Evolutionary conservation across 495 filamentous ascomycete genomes (phyloP).

Genomic region (Achaetomiella virescens): DNA sequence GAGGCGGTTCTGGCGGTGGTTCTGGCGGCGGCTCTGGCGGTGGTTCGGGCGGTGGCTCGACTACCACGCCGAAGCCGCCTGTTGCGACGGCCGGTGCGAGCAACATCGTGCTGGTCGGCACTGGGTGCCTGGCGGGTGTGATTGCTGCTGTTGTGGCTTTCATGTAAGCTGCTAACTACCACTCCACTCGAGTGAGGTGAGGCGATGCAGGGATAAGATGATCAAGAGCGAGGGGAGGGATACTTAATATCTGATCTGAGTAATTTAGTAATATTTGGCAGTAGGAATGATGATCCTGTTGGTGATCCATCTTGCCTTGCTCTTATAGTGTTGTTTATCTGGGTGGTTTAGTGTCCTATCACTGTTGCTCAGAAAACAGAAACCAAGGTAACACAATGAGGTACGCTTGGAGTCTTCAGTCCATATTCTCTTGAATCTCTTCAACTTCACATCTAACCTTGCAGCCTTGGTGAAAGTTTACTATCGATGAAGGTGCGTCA

Average conservation of each 20-base stretch:
- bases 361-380: too few relatives aligned
- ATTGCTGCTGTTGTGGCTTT: not conserved
- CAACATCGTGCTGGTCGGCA: not conserved
- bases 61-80: not conserved
- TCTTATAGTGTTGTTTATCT: too few relatives aligned
- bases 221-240: not conserved
- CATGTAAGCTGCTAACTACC: not conserved
- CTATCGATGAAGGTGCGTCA: too few relatives aligned
- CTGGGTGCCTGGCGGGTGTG: not conserved
- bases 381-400: too few relatives aligned
- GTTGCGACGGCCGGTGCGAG: not conserved
- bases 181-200: not conserved
- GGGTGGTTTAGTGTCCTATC: too few relatives aligned
- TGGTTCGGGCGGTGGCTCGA: not conserved
- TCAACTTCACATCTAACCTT: too few relatives aligned
- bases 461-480: too few relatives aligned
- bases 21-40: not conserved
- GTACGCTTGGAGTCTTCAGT: too few relatives aligned
- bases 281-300: not conserved
- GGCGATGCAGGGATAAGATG: not conserved
- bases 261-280: not conserved
- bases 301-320: too few relatives aligned
- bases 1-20: not conserved
- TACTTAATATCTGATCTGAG: too few relatives aligned
- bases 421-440: too few relatives aligned